Conservation (phyloP, 306 rosid species). For the Cicer bijugum region DNA sequence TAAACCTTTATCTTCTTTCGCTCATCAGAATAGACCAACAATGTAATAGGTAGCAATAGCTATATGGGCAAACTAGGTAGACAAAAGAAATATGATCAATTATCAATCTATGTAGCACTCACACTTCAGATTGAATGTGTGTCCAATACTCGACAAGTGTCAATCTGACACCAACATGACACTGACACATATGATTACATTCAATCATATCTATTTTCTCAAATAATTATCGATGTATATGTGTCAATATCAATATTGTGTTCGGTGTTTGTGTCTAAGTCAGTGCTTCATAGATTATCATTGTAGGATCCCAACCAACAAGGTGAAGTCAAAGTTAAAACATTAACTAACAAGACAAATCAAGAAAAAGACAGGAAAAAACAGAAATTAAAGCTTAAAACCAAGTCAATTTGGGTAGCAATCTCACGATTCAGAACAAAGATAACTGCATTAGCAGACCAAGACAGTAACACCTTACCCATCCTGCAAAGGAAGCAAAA, state of each 20-base stretch:
- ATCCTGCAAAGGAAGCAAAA: slow-evolving; percentile 72
- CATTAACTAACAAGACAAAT: slow-evolving; percentile 1
- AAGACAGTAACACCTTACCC: slow-evolving; percentile 65
- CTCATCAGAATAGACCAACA: slow-evolving; percentile 6
- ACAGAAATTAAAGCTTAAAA: slow-evolving; percentile 42
- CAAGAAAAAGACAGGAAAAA: slow-evolving; percentile 23
- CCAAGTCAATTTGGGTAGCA: slow-evolving; percentile 40
- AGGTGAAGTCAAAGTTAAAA: background rate
- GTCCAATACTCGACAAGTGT: too few relatives aligned
- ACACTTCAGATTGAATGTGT: too few relatives aligned
- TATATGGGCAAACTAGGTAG: background rate
- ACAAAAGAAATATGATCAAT: background rate
- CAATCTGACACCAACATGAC: too few relatives aligned
- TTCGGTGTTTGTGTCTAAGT: too few relatives aligned
- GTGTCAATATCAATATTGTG: too few relatives aligned
- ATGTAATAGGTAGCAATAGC: background rate
- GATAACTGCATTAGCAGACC: slow-evolving; percentile 39
- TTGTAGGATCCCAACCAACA: background rate
- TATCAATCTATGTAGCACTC: background rate
- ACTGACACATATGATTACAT: too few relatives aligned
- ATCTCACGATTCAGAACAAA: slow-evolving; percentile 27
- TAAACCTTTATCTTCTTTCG: background rate
- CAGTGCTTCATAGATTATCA: background rate
- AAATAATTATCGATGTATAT: too few relatives aligned
- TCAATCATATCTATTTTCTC: too few relatives aligned